phyloP scores from a whole-genome alignment of 192 early-diverging fungal genomes.

The Entomortierella lignicola region DNA sequence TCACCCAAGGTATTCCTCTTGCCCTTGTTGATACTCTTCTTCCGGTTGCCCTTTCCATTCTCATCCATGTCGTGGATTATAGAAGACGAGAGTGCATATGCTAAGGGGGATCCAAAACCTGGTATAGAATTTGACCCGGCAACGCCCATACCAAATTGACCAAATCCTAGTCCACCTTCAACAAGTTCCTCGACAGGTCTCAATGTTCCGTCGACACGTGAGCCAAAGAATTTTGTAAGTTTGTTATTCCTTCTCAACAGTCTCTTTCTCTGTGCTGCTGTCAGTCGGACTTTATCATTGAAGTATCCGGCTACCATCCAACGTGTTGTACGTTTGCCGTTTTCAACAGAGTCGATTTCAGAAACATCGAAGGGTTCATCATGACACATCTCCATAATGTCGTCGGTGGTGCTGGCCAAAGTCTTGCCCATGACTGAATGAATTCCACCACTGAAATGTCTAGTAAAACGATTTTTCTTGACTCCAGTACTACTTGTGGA shows the following conservation, averaged over 20 bases:
- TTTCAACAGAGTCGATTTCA: conserved; percentile 26
- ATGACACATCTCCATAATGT: neutral
- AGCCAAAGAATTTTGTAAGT: conserved; percentile 51
- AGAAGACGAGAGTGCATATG: conserved; percentile 46
- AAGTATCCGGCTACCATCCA: conserved; percentile 56
- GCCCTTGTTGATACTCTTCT: neutral
- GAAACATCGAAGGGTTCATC: conserved; percentile 7
- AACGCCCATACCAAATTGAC: neutral
- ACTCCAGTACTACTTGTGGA: neutral
- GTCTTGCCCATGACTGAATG: neutral
- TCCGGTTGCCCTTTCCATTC: conserved; percentile 16
- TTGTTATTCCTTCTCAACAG: conserved; percentile 49
- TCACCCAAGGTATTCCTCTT: conserved; percentile 5
- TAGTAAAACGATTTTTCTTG: conserved; percentile 8
- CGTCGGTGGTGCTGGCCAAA: conserved; percentile 1
- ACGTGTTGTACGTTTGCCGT: conserved; percentile 28
- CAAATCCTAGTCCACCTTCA: conserved; percentile 1
- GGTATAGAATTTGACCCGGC: conserved; percentile 9
- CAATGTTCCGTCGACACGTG: conserved; percentile 43
- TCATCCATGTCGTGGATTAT: conserved; percentile 28
- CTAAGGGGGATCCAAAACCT: conserved; percentile 17
- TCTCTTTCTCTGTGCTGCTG: conserved; percentile 39
- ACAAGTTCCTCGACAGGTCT: conserved; percentile 24
- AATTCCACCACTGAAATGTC: conserved; percentile 16
- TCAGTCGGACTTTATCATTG: conserved; percentile 43